phyloP scores from a whole-genome alignment of 2,329 filamentous ascomycete genomes.

The Colletotrichum orchidophilum region DNA sequence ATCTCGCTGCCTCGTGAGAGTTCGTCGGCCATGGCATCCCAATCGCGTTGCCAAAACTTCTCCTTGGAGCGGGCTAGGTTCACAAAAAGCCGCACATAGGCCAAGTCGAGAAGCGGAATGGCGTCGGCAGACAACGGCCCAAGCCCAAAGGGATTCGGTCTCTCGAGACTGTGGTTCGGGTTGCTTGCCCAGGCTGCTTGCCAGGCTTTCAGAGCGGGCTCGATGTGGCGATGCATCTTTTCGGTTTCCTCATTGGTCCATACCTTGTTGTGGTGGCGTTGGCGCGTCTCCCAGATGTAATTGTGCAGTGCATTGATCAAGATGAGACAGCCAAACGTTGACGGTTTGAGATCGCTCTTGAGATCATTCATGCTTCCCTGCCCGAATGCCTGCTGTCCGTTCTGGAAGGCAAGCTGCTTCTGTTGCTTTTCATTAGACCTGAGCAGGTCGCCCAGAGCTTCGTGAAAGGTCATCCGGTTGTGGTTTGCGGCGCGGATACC shows the following conservation, averaged over 20 bases:
- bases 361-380: constrained; percentile 49
- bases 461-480: constrained; percentile 81
- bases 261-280: constrained; percentile 85
- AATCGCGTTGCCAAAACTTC: constrained; percentile 93
- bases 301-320: constrained; percentile 96
- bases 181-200: constrained; percentile 91
- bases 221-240: constrained; percentile 94
- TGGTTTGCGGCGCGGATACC: constrained; percentile 75
- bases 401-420: constrained; percentile 61
- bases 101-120: constrained; percentile 89
- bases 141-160: constrained; percentile 83
- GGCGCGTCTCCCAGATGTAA: constrained; percentile 97
- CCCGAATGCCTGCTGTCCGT: constrained; percentile 56
- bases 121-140: constrained; percentile 89
- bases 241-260: constrained; percentile 95
- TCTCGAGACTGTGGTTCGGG: constrained; percentile 82
- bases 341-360: constrained; percentile 76
- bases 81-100: constrained; percentile 91
- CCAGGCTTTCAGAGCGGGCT: constrained; percentile 94
- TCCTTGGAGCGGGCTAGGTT: constrained; percentile 94
- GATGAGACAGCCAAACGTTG: constrained; percentile 90
- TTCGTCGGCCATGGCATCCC: constrained; percentile 90
- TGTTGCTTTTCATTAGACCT: constrained; percentile 75
- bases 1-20: constrained; percentile 81
- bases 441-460: constrained; percentile 82